A percentile compares a stretch with the other conserved stretches of the same genome.
Evolutionary conservation across 345 rosid genomes (phyloP).

Genomic region (Gossypium anomalum): DNA sequence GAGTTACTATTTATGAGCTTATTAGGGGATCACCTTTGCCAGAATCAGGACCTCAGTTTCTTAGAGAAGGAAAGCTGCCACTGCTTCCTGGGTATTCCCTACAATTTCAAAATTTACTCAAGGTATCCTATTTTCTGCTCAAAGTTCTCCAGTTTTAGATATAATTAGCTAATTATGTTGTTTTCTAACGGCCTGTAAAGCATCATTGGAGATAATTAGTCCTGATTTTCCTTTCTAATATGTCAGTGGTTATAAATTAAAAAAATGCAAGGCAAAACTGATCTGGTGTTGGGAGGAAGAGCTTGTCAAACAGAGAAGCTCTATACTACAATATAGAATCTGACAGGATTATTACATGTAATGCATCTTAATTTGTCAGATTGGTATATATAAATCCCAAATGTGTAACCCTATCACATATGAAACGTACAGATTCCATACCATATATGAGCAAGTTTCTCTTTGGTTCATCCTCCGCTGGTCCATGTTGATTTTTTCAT

Average conservation of each 20-base stretch:
- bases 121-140: conserved; percentile 43
- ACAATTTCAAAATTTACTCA: conserved; percentile 81
- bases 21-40: conserved; percentile 73
- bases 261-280: background rate
- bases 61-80: conserved; percentile 80
- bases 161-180: background rate
- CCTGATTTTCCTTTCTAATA: background rate
- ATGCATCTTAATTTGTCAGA: background rate
- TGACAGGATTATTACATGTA: background rate
- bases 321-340: background rate
- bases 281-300: background rate
- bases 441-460: background rate
- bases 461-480: background rate
- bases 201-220: background rate
- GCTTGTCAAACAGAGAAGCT: background rate
- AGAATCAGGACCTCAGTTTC: conserved; percentile 63
- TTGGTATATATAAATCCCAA: background rate
- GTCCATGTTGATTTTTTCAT: background rate
- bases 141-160: background rate
- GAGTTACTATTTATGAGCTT: conserved; percentile 75
- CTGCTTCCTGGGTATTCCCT: conserved; percentile 86
- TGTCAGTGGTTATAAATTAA: background rate
- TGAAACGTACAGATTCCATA: background rate
- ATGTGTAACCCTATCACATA: background rate
- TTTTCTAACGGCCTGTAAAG: background rate